Conservation (phyloP, 2,329 filamentous ascomycete genomes). For the Xylaria sp. region DNA sequence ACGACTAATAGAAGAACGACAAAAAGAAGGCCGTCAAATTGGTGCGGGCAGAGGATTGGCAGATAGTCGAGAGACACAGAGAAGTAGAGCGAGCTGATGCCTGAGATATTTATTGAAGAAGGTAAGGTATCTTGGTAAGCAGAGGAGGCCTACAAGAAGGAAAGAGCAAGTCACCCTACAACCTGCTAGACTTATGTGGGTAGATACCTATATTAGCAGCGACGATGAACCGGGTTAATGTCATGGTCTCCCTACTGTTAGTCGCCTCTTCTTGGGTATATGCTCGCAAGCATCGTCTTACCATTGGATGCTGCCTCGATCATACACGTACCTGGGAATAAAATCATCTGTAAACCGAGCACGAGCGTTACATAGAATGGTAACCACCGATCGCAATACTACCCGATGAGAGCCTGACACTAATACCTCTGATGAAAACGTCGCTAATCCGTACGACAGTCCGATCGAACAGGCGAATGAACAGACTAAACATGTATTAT, state of each 20-base stretch:
- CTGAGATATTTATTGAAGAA: slow-evolving; percentile 4
- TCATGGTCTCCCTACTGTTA: neutral
- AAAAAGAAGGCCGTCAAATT: no score
- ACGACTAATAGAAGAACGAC: no score
- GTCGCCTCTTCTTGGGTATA: neutral
- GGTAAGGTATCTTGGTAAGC: no score
- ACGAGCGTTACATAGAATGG: neutral
- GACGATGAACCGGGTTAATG: neutral
- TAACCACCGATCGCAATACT: neutral
- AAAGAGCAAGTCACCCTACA: neutral
- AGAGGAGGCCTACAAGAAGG: neutral
- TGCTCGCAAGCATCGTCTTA: neutral
- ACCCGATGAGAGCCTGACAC: neutral
- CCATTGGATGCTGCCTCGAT: slow-evolving; percentile 8
- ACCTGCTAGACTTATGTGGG: no score
- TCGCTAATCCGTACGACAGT: neutral
- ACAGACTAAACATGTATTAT: neutral
- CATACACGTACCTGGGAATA: neutral
- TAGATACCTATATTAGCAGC: no score
- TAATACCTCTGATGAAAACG: neutral
- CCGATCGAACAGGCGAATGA: neutral
- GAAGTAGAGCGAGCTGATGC: neutral
- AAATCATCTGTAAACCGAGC: neutral
- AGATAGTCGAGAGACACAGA: neutral
- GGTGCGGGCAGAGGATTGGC: neutral